Evolutionary conservation across 352 stramenopile genomes (phyloP).

Genomic region (Phytopythium sindhum): DNA sequence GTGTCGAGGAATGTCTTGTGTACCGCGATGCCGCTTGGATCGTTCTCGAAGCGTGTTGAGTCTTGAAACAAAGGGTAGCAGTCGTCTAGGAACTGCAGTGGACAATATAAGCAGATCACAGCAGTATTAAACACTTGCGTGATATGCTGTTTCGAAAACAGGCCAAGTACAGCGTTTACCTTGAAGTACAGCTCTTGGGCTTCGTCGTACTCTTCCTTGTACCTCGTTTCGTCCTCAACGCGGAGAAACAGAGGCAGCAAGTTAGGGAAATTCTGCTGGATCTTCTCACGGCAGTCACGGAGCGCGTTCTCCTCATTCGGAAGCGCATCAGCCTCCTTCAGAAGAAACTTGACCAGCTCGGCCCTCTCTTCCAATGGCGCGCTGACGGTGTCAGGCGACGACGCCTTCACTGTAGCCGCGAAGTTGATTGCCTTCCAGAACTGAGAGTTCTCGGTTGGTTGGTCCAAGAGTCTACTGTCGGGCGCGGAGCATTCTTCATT

Average conservation of each 20-base stretch:
- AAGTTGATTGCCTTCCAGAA: constrained; percentile 56
- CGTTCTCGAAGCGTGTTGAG: constrained; percentile 27
- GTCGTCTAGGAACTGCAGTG: constrained; percentile 26
- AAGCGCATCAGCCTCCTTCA: constrained; percentile 30
- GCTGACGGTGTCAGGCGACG: constrained; percentile 18
- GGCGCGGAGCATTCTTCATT: constrained; percentile 34
- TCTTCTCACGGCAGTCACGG: constrained; percentile 34
- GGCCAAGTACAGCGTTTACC: constrained; percentile 4
- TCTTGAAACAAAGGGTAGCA: constrained; percentile 32
- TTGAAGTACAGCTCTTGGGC: constrained; percentile 41
- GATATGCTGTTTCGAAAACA: not conserved
- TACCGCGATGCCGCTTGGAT: constrained; percentile 33
- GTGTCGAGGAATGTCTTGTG: constrained; percentile 43
- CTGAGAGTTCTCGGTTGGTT: constrained; percentile 26
- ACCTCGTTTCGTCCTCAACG: constrained; percentile 29
- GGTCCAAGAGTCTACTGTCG: constrained; percentile 39
- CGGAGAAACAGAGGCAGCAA: constrained; percentile 36
- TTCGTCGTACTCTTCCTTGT: constrained; percentile 28
- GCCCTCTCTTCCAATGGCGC: constrained; percentile 25
- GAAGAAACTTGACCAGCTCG: constrained; percentile 28
- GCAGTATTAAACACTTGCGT: not conserved
- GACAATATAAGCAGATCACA: not conserved
- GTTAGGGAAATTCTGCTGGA: constrained; percentile 29
- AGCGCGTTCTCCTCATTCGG: constrained; percentile 33
- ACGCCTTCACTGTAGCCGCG: constrained; percentile 18